These are phyloP conservation scores for Phytophthora ohioensis DNA, from an alignment of 352 stramenopile genomes.

Conservation along the genomic window DNA sequence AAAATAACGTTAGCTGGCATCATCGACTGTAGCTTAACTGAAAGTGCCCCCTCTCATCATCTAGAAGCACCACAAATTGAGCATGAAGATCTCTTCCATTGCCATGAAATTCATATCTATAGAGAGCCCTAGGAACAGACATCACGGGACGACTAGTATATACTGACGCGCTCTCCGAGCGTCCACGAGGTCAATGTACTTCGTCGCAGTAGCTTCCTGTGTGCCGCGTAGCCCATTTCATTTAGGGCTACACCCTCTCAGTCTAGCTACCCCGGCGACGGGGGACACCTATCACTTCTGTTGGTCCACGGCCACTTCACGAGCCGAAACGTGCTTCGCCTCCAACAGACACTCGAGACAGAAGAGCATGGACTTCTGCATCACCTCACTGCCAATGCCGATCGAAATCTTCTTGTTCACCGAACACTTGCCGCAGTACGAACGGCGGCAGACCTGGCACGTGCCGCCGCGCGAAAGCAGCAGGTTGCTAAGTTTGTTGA, in stretches of 20 bases:
- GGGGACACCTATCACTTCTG: slow-evolving; percentile 35
- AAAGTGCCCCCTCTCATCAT: too few species aligned
- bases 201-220: slow-evolving; percentile 27
- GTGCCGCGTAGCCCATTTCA: slow-evolving; percentile 26
- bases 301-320: slow-evolving; percentile 42
- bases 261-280: slow-evolving; percentile 31
- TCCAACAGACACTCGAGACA: slow-evolving; percentile 56
- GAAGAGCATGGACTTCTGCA: slow-evolving; percentile 52
- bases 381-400: slow-evolving; percentile 42
- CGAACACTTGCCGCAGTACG: slow-evolving; percentile 51
- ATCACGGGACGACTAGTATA: slow-evolving; percentile 30
- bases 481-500: slow-evolving; percentile 48
- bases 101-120: slow-evolving; percentile 35
- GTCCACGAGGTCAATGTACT: slow-evolving; percentile 26
- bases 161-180: slow-evolving; percentile 29
- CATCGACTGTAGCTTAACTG: neutral
- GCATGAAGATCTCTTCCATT: slow-evolving; percentile 34
- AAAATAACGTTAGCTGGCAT: neutral
- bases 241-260: slow-evolving; percentile 23
- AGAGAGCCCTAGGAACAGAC: slow-evolving; percentile 29
- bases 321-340: slow-evolving; percentile 45
- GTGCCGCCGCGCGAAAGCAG: slow-evolving; percentile 39
- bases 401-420: slow-evolving; percentile 57
- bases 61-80: neutral
- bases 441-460: slow-evolving; percentile 51